These are phyloP conservation scores for Moesziomyces globuligerus DNA, from an alignment of 1,284 basidiomycete genomes.

Conservation along the genomic window DNA sequence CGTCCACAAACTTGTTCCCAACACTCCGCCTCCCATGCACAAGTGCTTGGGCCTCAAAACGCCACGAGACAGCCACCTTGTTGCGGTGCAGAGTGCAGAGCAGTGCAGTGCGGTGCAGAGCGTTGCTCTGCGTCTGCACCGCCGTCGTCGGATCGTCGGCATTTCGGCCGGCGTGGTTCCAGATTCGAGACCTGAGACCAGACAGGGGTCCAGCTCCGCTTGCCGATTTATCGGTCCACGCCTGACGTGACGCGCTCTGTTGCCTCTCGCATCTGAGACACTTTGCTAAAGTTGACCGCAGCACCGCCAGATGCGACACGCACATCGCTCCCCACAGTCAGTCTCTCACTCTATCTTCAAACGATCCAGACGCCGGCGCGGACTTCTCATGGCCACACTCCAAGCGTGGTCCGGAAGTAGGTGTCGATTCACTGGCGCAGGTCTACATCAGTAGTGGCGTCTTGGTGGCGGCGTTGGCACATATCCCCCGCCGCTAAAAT, in stretches of 20 bases:
- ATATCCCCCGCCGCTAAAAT: not conserved
- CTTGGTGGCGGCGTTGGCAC: not conserved
- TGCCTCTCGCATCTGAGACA: not conserved
- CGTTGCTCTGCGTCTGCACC: not conserved
- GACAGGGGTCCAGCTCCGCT: not conserved
- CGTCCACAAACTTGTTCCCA: no score
- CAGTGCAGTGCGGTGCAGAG: no score
- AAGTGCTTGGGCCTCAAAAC: no score
- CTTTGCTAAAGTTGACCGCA: not conserved
- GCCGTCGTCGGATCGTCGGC: not conserved
- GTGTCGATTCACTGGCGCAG: not conserved
- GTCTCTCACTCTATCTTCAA: no score
- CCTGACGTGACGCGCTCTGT: not conserved
- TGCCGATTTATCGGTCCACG: no score
- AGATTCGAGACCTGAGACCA: not conserved
- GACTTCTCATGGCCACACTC: no score
- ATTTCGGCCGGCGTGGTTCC: no score
- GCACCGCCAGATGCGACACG: not conserved
- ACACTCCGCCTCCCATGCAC: no score
- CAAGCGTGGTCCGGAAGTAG: no score
- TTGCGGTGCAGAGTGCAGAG: no score
- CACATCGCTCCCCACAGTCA: not conserved
- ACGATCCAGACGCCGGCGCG: no score
- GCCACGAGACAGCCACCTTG: no score
- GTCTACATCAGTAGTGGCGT: not conserved